Evolutionary conservation across 1,139 yeast genomes (phyloP).

Genomic region (Saccharomycopsis phalli): DNA sequence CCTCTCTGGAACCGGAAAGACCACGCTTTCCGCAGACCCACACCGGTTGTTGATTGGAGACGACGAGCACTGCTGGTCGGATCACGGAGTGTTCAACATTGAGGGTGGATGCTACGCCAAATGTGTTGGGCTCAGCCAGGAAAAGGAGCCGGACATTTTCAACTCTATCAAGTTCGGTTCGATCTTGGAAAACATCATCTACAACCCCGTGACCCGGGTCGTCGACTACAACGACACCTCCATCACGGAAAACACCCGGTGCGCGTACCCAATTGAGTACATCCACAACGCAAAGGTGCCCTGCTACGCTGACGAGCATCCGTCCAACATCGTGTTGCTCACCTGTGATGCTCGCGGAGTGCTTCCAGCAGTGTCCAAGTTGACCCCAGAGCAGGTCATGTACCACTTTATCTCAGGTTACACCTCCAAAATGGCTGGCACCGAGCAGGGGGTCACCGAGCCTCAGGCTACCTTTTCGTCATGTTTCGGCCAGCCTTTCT

Average conservation of each 20-base stretch:
- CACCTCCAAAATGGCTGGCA: constrained; percentile 99
- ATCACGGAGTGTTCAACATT: constrained; percentile 95
- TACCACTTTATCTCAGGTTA: constrained; percentile 98
- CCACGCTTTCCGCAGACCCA: constrained; percentile 95
- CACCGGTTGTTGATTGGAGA: constrained; percentile 92
- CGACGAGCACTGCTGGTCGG: constrained; percentile 99
- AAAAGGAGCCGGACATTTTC: constrained; percentile 96
- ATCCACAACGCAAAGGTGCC: constrained; percentile 96
- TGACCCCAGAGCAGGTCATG: constrained; percentile 95
- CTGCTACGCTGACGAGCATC: constrained; percentile 83
- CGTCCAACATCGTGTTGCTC: constrained; percentile 82
- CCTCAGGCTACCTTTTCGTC: constrained; percentile 98
- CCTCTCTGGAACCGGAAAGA: constrained; percentile 96
- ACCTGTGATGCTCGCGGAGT: constrained; percentile 99
- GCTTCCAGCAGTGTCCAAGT: constrained; percentile 91
- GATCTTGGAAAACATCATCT: constrained; percentile 87
- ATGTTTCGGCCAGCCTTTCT: constrained; percentile 98
- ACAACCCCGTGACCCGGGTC: constrained; percentile 66
- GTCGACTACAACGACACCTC: constrained; percentile 80
- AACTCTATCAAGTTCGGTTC: constrained; percentile 92
- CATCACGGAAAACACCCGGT: constrained; percentile 94
- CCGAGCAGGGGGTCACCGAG: constrained; percentile 98
- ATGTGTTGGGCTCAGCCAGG: constrained; percentile 82
- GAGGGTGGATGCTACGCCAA: constrained; percentile 99
- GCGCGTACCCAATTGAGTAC: constrained; percentile 96